Evolutionary conservation across 169 alveolate genomes (phyloP), one percentile per base, ranked within the genome.

Genomic region (Plasmodium coatneyi): DNA sequence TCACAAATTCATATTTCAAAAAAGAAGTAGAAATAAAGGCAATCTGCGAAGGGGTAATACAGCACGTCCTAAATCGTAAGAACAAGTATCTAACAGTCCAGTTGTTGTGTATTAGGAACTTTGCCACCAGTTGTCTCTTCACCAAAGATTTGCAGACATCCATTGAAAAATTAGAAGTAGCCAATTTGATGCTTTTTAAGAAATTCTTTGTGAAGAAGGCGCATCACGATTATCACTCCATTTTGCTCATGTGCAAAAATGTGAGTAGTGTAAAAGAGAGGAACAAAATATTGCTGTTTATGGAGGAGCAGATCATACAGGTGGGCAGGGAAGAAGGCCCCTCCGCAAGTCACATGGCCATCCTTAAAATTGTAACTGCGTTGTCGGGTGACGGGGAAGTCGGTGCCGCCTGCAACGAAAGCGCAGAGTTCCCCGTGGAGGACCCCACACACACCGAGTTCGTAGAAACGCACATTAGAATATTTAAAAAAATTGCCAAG

Each of bases 181-280:
- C 66, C 10, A 86, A 86, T 49, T 34, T 76, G 46, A 78, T 72
- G 84, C 25, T 86, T 28, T 86, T 74, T 74, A 86, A 43, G 60
- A 76, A 54, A 72, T 12, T 86, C 12, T 86, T 86, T 74, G 52
- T 52, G 39, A 86, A 86, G 36, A 86, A 19, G 14, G 60, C 39
- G 12, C 39, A 34, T n/a, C 30, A 86, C 14, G 80, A 86, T 86
- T 72, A 86, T 36, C 79, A 86, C 25, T 76, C 84, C 12, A 46
- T 86, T 49, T 76, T 86, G 43, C 80, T 86, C 79, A 86, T 86
- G 93, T 86, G 93, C 28, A 86, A 52, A 19, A 86, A 70, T 86
- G 84, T 86, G 16, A 86, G 71, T 19, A 74, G 79, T 28, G 56
- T 52, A 25, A 76, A 28, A 22, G 93, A 86, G 70, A 86, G 80